Evolutionary conservation across 148 eudicot species (phyloP), one percentile per base, ranked within the genome.

Genomic region (Rhododendron simsii): DNA sequence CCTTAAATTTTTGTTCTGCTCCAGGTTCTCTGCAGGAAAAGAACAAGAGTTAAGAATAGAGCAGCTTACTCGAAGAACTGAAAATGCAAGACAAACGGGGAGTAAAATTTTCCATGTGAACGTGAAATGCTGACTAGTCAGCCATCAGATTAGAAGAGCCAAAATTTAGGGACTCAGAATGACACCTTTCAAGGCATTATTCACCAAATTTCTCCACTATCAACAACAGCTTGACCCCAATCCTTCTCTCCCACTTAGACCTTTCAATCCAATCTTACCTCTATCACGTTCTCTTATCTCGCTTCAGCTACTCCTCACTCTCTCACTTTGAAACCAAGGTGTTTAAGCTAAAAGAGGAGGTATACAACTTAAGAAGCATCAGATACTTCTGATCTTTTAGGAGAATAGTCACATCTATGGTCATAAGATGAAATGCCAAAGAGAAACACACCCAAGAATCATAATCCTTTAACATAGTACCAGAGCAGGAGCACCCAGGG

Each of bases 1-100:
- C 98, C 90, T 95, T 97, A 86, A 97, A 97, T 88, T 94, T 97
- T 83, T 90, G 86, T 87, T 97, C 99, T 8, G 99, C 99, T 75
- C 98, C 96, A 89, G 98, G 93, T 88, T 97, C 99, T 90, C 99
- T 96, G 88, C 78, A 89, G 45, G 37, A 86, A 79, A 85, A 61
- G 53, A 81, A 88, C 26, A 51, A 81, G 20, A 37, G 33, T 67
- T 84, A 78, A 80, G 76, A 47, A 26, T 5, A 57, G 83, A 61
- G 82, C 59, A 50, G 30, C 13, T 82, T 67, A 45, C 3, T 15
- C 26, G 3, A 18, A 47, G 21, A 45, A 83, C 44, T 83, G 74
- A 20, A 41, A 41, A 83, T 18, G 18, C 4, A 14, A 80, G 16
- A 80, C n/a, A 51, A 53, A 6, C 18, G 7, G 11, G 26, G 33